Evolutionary conservation across 2,329 filamentous ascomycete genomes (phyloP), one percentile per base, ranked within the genome.

Genomic region (Escovopsis sp.): DNA sequence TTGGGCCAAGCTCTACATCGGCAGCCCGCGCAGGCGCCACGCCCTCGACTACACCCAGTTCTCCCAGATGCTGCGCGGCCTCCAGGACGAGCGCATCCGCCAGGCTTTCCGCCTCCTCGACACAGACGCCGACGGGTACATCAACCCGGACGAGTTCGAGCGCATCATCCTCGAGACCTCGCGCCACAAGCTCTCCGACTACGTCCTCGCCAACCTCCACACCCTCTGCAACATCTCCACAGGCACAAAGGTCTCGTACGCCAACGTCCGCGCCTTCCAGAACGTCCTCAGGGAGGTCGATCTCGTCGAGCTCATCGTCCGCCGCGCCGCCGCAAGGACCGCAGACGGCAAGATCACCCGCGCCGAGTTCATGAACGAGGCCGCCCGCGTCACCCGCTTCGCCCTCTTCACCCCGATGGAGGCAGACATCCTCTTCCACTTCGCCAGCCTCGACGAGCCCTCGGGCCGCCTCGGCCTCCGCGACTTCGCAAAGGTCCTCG

Each of bases 271-370:
- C 51, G 91, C 91, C 33, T 98, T 98, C 69, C 88, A 94, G 68
- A 98, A 98, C 61, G 81, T 98, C 64, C 89, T 98, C 54, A 81
- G 84, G 56, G 88, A 96, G 65, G 95, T 98, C 85, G 91, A 98
- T 56, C 74, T 96, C 55, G 85, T 96, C 40, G 91, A 98, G 68
- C 69, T 94, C 51, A 87, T 98, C 57, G 76, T 98, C 50, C 80
- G 86, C 51, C 86, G 86, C 56, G 91, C 91, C 33, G 84, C 86
- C 49, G 67, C 70, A 53, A 87, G 88, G 67, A 93, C 85, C 60
- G 53, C 67, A 10, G 91, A 98, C 60, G 86, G 87, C 58, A 94
- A 86, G 67, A 96, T 98, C 58, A 95, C 89, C 4, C 78, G 87
- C 41, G 75, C 86, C 36, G 91, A 96, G 56, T 98, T 98, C 65